A percentile compares a stretch with the other conserved stretches of the same genome.
phyloP scores from a whole-genome alignment of 495 filamentous ascomycete genomes.

The Hamigera avellanea region DNA sequence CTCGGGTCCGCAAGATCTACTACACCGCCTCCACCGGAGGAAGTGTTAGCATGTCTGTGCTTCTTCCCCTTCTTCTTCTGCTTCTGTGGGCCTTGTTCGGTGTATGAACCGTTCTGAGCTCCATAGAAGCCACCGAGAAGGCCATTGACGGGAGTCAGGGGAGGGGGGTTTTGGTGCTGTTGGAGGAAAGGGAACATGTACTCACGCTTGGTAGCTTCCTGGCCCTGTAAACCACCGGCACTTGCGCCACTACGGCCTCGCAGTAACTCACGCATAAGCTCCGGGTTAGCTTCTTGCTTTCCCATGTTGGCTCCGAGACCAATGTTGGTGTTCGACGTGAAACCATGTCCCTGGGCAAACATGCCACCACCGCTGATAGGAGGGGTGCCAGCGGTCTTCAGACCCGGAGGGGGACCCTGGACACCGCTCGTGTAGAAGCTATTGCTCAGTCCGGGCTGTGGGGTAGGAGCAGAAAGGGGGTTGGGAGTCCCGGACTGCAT shows the following conservation, averaged over 20 bases:
- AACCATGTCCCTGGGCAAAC: conserved; percentile 69
- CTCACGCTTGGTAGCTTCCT: conserved; percentile 93
- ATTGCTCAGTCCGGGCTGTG: conserved; percentile 30
- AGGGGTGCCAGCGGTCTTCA: conserved; percentile 89
- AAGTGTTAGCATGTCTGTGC: conserved; percentile 99
- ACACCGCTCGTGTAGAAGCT: conserved; percentile 49
- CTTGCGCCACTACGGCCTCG: conserved; percentile 45
- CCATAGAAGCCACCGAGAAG: conserved; percentile 84
- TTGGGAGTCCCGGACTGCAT: conserved; percentile 62
- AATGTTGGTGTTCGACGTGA: conserved; percentile 53
- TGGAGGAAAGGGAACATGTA: conserved; percentile 73
- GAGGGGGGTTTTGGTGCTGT: conserved; percentile 75
- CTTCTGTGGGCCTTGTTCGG: conserved; percentile 78
- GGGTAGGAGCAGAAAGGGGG: conserved; percentile 45
- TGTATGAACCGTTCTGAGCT: conserved; percentile 67
- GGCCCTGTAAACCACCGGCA: conserved; percentile 47
- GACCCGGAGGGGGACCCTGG: conserved; percentile 84
- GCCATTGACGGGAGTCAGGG: conserved; percentile 79
- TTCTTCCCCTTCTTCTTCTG: conserved; percentile 99
- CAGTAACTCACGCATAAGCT: conserved; percentile 71
- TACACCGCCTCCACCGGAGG: conserved; percentile 95
- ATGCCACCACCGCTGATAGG: conserved; percentile 67
- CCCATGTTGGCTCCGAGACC: conserved; percentile 54
- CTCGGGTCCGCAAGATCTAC: conserved; percentile 99
- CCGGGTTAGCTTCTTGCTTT: conserved; percentile 62